Percentiles rank a stretch among this genome's conserved stretches.
These are phyloP conservation scores for Scheffersomyces quercinus DNA, from an alignment of 1,139 yeast genomes.

Conservation along the genomic window DNA sequence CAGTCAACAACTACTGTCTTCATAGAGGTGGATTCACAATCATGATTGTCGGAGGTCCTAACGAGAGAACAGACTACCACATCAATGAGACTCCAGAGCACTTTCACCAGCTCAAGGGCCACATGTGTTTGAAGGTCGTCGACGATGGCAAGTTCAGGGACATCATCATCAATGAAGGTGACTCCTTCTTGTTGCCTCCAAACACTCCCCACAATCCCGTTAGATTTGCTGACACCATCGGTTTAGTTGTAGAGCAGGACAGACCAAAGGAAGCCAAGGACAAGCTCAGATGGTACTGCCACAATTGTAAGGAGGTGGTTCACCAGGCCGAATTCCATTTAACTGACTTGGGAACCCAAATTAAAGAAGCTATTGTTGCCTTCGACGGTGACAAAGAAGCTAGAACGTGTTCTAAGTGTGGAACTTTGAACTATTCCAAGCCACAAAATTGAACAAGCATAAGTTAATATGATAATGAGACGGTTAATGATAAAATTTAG, in stretches of 20 bases:
- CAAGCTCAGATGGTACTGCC: conserved; percentile 84
- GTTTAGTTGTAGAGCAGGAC: conserved; percentile 93
- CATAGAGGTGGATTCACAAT: conserved; percentile 92
- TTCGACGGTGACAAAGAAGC: conserved; percentile 65
- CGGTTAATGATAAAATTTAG: too few species aligned
- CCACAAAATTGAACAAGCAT: conserved; percentile 34
- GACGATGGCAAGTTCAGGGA: conserved; percentile 80
- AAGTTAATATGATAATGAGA: too few species aligned
- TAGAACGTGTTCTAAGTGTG: conserved; percentile 76
- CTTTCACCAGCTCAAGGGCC: conserved; percentile 85
- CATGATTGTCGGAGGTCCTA: conserved; percentile 95
- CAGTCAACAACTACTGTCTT: conserved; percentile 87
- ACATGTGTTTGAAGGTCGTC: conserved; percentile 82
- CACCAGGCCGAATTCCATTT: conserved; percentile 75
- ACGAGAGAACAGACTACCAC: conserved; percentile 90
- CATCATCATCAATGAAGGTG: conserved; percentile 78
- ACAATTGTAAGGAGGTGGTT: conserved; percentile 61
- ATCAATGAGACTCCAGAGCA: conserved; percentile 94
- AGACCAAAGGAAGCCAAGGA: conserved; percentile 72
- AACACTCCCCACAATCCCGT: conserved; percentile 91
- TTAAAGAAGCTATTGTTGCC: conserved; percentile 73
- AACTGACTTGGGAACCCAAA: conserved; percentile 85
- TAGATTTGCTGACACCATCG: conserved; percentile 81
- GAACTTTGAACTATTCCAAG: conserved; percentile 64
- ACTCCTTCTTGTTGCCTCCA: conserved; percentile 80